A percentile compares a stretch with the other conserved stretches of the same genome.
These are phyloP conservation scores for Alternaria longipes DNA, from an alignment of 2,329 filamentous ascomycete genomes.

Conservation along the genomic window DNA sequence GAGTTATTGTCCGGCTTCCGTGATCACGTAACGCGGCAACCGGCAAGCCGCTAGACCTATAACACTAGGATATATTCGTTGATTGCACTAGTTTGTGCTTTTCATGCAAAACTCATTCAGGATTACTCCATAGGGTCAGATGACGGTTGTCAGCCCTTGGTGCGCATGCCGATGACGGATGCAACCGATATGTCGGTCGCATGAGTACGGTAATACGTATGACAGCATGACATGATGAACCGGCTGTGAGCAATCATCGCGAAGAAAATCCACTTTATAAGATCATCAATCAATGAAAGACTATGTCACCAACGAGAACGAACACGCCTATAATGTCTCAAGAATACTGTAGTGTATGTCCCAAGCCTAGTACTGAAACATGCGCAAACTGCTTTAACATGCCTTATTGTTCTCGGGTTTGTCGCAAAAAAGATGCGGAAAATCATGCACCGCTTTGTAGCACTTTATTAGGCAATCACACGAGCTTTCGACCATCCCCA, in stretches of 20 bases:
- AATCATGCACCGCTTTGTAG: neutral
- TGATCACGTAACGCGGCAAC: neutral
- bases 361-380: neutral
- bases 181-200: neutral
- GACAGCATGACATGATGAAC: neutral
- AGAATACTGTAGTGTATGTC: neutral
- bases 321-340: neutral
- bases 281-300: too few relatives aligned
- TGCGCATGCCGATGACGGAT: neutral
- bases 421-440: neutral
- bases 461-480: neutral
- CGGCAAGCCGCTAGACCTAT: neutral
- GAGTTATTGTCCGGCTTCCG: constrained; percentile 9
- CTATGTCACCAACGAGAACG: neutral
- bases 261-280: neutral
- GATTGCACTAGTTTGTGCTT: neutral
- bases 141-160: neutral
- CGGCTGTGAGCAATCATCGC: neutral
- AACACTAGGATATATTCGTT: neutral
- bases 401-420: neutral
- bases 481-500: neutral
- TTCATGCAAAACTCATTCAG: neutral
- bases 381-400: neutral
- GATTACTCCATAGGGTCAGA: neutral
- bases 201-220: neutral